Conservation (phyloP, 169 alveolate genomes). For the Babesia sp. region DNA sequence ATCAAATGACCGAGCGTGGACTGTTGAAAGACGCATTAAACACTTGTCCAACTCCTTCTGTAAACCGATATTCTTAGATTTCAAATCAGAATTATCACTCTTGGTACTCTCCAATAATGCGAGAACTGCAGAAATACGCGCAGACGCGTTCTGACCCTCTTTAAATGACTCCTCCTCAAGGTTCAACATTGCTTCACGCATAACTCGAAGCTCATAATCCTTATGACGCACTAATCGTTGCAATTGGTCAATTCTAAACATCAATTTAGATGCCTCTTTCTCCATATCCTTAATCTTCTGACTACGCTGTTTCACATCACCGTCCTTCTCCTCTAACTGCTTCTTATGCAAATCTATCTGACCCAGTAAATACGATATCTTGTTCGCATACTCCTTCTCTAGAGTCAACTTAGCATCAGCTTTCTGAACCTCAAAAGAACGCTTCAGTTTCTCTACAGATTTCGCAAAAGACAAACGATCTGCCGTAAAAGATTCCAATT, state of each 20-base stretch:
- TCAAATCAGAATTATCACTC: conserved; percentile 19
- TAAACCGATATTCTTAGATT: not conserved
- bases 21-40: not conserved
- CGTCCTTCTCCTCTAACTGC: conserved; percentile 16
- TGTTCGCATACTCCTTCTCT: conserved; percentile 54
- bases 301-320: conserved; percentile 19
- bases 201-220: conserved; percentile 11
- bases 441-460: conserved; percentile 42
- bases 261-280: conserved; percentile 31
- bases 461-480: conserved; percentile 23
- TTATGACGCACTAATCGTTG: conserved; percentile 3
- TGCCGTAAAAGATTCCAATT: conserved; percentile 16
- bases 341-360: conserved; percentile 29
- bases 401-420: conserved; percentile 21
- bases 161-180: conserved; percentile 31
- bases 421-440: conserved; percentile 31
- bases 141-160: conserved; percentile 31
- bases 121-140: conserved; percentile 18
- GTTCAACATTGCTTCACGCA: conserved; percentile 34
- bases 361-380: conserved; percentile 18
- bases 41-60: conserved; percentile 7
- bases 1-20: not conserved
- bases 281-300: conserved; percentile 18
- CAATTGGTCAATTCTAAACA: not conserved
- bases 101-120: conserved; percentile 9